Evolutionary conservation across 441 rosid species (phyloP), one percentile per base, ranked within the genome.

Genomic region (Populus hybrid): DNA sequence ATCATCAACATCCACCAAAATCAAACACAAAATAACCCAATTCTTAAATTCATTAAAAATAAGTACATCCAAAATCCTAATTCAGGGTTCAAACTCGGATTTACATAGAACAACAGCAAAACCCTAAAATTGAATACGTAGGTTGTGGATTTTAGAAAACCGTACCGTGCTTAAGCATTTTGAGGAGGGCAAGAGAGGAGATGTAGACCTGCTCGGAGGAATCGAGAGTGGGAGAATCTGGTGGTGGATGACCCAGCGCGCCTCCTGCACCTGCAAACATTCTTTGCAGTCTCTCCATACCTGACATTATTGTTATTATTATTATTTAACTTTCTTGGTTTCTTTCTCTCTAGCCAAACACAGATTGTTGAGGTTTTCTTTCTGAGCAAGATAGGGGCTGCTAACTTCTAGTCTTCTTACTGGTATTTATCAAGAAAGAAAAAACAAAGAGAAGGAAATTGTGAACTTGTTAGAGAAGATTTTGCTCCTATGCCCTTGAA

Each of bases 181-280:
- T 92, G 86, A 92, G 97, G 75, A 92, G 97, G 73, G 95, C 95
- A 34, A 91, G 93, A 20, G 95, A 91, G 79, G 97, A 92, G 82
- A 91, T 92, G 82, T 91, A 92, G 82, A 92, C 97, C 82, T 92
- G 97, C 90, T 92, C 97, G 42, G 95, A 92, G 0, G 95, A 83
- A 82, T 92, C 97, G 18, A 92, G 92, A 68, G 95, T 89, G 0
- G 97, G 95, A 2, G 95, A 89, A 82, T 92, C 97, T 0, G 93
- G 93, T 0, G 97, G 95, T 1, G 97, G 97, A 65, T 92, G 97
- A 10, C 93, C 95, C 76, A 92, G 81, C 40, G 88, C 90, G 1
- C 97, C 97, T 26, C 93, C 92, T 0, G 97, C 95, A 16, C 97
- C 91, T 46, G 93, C 94, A 73, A 92, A 90, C 97, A 92, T 92